These are phyloP conservation scores for Skeletonema menzelii DNA, from an alignment of 108 stramenopile genomes.

Conservation along the genomic window DNA sequence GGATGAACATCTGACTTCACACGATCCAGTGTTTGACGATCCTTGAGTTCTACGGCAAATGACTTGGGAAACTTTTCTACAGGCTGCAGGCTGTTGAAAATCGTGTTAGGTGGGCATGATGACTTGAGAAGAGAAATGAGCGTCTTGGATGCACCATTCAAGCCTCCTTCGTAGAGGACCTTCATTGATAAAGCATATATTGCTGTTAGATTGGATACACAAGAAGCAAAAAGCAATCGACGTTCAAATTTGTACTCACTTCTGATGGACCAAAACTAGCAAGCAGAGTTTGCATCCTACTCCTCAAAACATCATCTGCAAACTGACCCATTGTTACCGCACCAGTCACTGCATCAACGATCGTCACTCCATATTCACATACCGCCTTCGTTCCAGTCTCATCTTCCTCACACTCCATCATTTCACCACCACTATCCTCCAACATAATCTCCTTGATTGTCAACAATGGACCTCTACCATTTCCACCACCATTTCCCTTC, in stretches of 20 bases:
- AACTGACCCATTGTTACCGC: slow-evolving; percentile 95
- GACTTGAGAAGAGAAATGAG: slow-evolving; percentile 50
- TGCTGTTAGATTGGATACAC: background rate
- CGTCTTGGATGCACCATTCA: slow-evolving; percentile 54
- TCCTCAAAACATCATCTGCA: slow-evolving; percentile 92
- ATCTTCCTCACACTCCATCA: slow-evolving; percentile 24
- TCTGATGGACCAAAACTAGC: slow-evolving; percentile 85
- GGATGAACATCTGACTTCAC: slow-evolving; percentile 55
- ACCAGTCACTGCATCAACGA: slow-evolving; percentile 89
- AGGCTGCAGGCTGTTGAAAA: slow-evolving; percentile 51
- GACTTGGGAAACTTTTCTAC: slow-evolving; percentile 74
- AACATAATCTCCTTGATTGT: slow-evolving; percentile 76
- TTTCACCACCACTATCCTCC: slow-evolving; percentile 6
- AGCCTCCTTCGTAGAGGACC: slow-evolving; percentile 57
- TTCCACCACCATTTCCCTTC: slow-evolving; percentile 25
- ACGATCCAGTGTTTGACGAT: slow-evolving; percentile 60
- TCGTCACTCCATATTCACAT: slow-evolving; percentile 92
- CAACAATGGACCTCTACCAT: slow-evolving; percentile 67
- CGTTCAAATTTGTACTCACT: slow-evolving; percentile 37
- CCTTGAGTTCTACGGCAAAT: slow-evolving; percentile 59
- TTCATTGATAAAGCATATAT: background rate
- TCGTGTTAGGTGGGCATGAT: slow-evolving; percentile 20
- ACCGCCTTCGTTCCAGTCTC: slow-evolving; percentile 53
- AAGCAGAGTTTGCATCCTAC: slow-evolving; percentile 92
- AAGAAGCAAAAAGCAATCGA: background rate